phyloP scores from a whole-genome alignment of 805 yeast species.

The Zygoascus bituminiphila region DNA sequence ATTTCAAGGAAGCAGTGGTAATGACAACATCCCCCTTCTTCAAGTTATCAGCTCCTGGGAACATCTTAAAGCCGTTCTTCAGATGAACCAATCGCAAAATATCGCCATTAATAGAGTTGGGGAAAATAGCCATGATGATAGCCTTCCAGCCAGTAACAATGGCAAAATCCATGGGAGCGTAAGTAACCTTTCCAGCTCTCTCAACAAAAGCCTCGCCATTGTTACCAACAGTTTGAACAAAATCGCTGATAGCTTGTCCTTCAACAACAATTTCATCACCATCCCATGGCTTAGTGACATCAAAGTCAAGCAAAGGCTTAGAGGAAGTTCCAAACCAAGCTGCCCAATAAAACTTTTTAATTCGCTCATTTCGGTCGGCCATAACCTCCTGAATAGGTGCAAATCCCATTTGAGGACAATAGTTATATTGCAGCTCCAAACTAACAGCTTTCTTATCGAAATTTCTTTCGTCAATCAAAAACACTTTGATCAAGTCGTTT shows the following conservation, averaged over 20 bases:
- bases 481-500: slow-evolving; percentile 51
- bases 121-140: slow-evolving; percentile 97
- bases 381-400: slow-evolving; percentile 89
- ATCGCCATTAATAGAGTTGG: slow-evolving; percentile 92
- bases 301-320: slow-evolving; percentile 48
- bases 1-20: slow-evolving; percentile 74
- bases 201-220: slow-evolving; percentile 92
- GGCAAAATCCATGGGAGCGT: slow-evolving; percentile 99
- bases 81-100: slow-evolving; percentile 87
- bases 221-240: slow-evolving; percentile 96
- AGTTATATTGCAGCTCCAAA: slow-evolving; percentile 69
- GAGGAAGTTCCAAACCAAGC: slow-evolving; percentile 77
- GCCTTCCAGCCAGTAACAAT: slow-evolving; percentile 98
- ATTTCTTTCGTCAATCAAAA: slow-evolving; percentile 82
- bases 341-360: slow-evolving; percentile 95
- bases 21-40: slow-evolving; percentile 80
- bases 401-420: slow-evolving; percentile 81
- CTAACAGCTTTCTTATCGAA: slow-evolving; percentile 66
- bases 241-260: slow-evolving; percentile 73
- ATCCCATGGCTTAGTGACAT: slow-evolving; percentile 59
- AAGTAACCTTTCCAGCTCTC: slow-evolving; percentile 63
- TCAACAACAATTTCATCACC: slow-evolving; percentile 65
- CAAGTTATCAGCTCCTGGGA: slow-evolving; percentile 85
- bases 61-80: slow-evolving; percentile 89
- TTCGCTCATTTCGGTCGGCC: slow-evolving; percentile 85